These are phyloP conservation scores for Aechmea fasciata DNA, from an alignment of 176 grass and related monocot species.

Conservation along the genomic window DNA sequence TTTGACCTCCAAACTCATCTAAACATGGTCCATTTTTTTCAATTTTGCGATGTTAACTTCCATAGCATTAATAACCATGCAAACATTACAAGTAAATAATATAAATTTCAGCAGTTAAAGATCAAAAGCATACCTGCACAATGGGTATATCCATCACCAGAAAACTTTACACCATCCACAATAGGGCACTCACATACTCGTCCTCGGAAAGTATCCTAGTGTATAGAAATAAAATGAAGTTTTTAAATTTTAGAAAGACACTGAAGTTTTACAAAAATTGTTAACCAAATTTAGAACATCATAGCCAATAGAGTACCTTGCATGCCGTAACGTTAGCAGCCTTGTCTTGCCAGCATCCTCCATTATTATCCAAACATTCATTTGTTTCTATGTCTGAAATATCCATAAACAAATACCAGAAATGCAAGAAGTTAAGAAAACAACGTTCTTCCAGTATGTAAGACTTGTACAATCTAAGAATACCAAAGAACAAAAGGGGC, in stretches of 20 bases:
- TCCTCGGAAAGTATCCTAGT: slow-evolving; percentile 88
- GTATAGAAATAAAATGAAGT: slow-evolving; percentile 1
- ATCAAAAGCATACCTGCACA: slow-evolving; percentile 58
- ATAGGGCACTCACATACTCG: slow-evolving; percentile 80
- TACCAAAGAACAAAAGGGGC: slow-evolving; percentile 10
- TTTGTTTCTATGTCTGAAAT: slow-evolving; percentile 76
- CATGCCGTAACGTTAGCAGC: slow-evolving; percentile 67
- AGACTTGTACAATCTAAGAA: not conserved
- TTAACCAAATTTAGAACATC: not conserved
- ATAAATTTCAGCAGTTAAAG: not conserved
- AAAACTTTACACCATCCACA: slow-evolving; percentile 76
- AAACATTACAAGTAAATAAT: not conserved
- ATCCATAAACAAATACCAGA: slow-evolving; percentile 10
- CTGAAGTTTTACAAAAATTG: not conserved
- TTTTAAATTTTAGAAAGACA: slow-evolving; percentile 2
- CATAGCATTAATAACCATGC: not conserved
- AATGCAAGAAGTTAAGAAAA: slow-evolving; percentile 6
- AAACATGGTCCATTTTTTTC: not conserved
- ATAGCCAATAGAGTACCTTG: slow-evolving; percentile 41
- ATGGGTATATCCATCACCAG: slow-evolving; percentile 76
- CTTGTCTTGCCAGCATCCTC: slow-evolving; percentile 73
- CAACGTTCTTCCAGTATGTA: not conserved
- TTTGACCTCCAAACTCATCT: not conserved
- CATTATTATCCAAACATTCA: slow-evolving; percentile 92
- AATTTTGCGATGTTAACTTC: not conserved